Percentiles rank a stretch among this genome's conserved stretches.
Conservation (phyloP, 2,329 filamentous ascomycete species). For the Exophiala spinifera region DNA sequence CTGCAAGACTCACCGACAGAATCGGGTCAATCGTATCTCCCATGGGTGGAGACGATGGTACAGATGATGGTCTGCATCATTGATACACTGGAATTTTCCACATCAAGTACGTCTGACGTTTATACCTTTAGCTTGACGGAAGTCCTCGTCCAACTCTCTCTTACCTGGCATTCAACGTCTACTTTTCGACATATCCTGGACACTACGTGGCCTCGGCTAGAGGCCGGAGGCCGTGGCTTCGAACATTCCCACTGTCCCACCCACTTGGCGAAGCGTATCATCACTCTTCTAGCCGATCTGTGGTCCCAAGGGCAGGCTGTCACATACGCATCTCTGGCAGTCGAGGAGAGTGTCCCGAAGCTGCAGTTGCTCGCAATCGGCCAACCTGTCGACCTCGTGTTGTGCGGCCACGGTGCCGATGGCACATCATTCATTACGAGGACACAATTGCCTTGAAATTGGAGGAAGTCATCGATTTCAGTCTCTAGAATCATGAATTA, state of each 20-base stretch:
- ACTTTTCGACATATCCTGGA: constrained; percentile 17
- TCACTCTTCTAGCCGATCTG: constrained; percentile 15
- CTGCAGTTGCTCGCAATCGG: background rate
- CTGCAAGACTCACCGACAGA: too few species aligned
- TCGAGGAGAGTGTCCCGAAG: background rate
- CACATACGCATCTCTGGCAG: background rate
- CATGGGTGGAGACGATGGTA: too few species aligned
- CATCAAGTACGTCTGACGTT: constrained; percentile 6
- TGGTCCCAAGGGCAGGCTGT: background rate
- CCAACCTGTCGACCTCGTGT: too few species aligned
- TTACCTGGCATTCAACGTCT: background rate
- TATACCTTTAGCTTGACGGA: constrained; percentile 13
- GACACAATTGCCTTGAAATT: too few species aligned
- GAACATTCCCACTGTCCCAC: constrained; percentile 31
- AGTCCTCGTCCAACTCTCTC: constrained; percentile 6
- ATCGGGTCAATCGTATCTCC: too few species aligned
- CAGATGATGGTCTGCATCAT: background rate
- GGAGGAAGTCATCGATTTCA: too few species aligned
- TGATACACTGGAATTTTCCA: background rate
- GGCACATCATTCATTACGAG: too few species aligned
- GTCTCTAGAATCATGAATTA: too few species aligned
- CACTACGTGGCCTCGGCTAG: constrained; percentile 25
- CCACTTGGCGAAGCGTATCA: constrained; percentile 27
- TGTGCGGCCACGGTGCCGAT: too few species aligned
- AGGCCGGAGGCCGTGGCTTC: constrained; percentile 21